A percentile compares a stretch with the other conserved stretches of the same genome.
phyloP scores from a whole-genome alignment of 371 early-diverging fungal species.

The Mortierella sp. region DNA sequence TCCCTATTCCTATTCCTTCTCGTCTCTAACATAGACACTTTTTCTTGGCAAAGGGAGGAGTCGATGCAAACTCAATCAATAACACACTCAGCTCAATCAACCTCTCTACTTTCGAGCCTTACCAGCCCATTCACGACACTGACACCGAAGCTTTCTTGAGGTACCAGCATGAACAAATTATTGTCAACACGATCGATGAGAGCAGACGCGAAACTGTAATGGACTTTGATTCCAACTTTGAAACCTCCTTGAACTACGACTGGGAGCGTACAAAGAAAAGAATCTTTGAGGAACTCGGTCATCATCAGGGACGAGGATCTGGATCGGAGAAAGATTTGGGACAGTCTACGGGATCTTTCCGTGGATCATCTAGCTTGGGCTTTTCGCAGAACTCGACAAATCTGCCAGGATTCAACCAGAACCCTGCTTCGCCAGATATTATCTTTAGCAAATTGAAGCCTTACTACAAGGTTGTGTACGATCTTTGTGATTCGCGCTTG shows the following conservation, averaged over 20 bases:
- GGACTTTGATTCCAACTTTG: slow-evolving; percentile 67
- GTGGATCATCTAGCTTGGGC: slow-evolving; percentile 33
- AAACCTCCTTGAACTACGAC: slow-evolving; percentile 63
- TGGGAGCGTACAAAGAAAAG: slow-evolving; percentile 80
- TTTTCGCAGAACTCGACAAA: slow-evolving; percentile 31
- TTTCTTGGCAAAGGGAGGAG: slow-evolving; percentile 81
- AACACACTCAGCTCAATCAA: slow-evolving; percentile 69
- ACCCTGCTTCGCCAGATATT: slow-evolving; percentile 30
- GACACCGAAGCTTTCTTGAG: slow-evolving; percentile 85
- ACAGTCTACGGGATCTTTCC: slow-evolving; percentile 22
- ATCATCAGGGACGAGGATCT: slow-evolving; percentile 34
- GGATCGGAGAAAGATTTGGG: slow-evolving; percentile 15
- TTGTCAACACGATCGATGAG: slow-evolving; percentile 80
- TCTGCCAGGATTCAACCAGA: slow-evolving; percentile 42
- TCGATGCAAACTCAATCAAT: slow-evolving; percentile 76
- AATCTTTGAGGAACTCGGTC: slow-evolving; percentile 83
- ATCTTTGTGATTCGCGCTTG: slow-evolving; percentile 47
- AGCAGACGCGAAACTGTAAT: slow-evolving; percentile 63
- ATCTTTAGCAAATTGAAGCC: slow-evolving; percentile 44
- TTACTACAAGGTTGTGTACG: slow-evolving; percentile 46
- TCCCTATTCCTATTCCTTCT: no score
- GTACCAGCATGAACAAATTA: slow-evolving; percentile 79
- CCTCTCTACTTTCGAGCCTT: slow-evolving; percentile 78
- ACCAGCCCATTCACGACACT: slow-evolving; percentile 72
- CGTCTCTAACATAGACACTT: slow-evolving; percentile 58